A percentile compares a stretch with the other conserved stretches of the same genome.
These are phyloP conservation scores for Deuterostichococcus epilithicus DNA, from an alignment of 139 green algal species.

Conservation along the genomic window DNA sequence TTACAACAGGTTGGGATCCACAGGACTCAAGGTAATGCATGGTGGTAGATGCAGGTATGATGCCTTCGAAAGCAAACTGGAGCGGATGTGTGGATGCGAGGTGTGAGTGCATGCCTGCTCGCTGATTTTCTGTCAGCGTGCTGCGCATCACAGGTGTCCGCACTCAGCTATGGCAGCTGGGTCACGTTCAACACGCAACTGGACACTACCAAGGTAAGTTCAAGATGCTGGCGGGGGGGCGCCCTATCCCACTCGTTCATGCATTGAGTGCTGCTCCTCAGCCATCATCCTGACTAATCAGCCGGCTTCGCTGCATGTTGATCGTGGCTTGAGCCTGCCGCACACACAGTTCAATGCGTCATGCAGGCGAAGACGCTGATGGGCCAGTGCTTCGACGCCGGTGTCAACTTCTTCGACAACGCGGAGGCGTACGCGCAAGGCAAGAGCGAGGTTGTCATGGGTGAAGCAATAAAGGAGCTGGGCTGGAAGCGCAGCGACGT, in stretches of 20 bases:
- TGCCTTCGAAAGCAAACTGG: background rate
- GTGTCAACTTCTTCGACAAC: conserved; percentile 85
- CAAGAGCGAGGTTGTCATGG: conserved; percentile 78
- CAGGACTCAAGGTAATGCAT: conserved; percentile 42
- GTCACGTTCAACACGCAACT: conserved; percentile 61
- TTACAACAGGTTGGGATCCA: conserved; percentile 45
- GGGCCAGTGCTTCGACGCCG: conserved; percentile 35
- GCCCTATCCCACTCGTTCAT: background rate
- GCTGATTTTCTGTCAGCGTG: background rate
- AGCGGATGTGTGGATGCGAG: too few relatives aligned
- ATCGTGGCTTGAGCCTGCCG: background rate
- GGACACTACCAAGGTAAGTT: conserved; percentile 28
- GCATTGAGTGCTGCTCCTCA: background rate
- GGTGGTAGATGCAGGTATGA: background rate
- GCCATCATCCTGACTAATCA: background rate
- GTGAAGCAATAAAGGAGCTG: conserved; percentile 74
- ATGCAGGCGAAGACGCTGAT: conserved; percentile 62
- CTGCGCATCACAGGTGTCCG: conserved; percentile 43
- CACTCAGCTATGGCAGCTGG: conserved; percentile 63
- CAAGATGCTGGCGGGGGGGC: background rate
- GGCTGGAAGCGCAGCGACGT: conserved; percentile 56
- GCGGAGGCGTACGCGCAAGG: conserved; percentile 79
- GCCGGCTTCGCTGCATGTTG: background rate
- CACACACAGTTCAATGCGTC: background rate
- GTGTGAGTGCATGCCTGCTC: background rate